Evolutionary conservation across 139 green algal genomes (phyloP).

Genomic region (Dunaliella primolecta): DNA sequence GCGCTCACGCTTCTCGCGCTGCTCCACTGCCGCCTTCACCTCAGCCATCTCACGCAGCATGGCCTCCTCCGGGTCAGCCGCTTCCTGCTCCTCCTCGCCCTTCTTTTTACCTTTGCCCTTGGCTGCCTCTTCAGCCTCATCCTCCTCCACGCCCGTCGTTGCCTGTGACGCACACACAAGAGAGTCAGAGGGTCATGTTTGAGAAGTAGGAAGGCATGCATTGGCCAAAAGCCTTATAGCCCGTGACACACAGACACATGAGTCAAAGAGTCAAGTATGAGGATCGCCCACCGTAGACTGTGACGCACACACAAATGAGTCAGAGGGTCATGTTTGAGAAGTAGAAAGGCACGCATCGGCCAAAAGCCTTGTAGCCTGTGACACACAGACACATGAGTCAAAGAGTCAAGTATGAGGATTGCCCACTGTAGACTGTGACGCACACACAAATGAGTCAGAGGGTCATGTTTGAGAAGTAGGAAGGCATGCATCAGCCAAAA

Average conservation of each 20-base stretch:
- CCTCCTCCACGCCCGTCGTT: not conserved
- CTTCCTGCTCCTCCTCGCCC: constrained; percentile 12
- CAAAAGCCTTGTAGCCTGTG: not conserved
- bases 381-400: no score
- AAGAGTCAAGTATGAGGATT: no score
- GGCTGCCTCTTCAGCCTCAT: not conserved
- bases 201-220: not conserved
- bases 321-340: not conserved
- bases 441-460: no score
- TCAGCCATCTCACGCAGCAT: constrained; percentile 87
- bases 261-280: no score
- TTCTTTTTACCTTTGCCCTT: not conserved
- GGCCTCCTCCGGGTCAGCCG: constrained; percentile 63
- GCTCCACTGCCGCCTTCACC: constrained; percentile 68
- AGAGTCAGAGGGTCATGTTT: constrained; percentile 10
- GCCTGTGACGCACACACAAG: no score
- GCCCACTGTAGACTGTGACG: no score
- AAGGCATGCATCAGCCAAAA: no score
- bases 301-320: no score
- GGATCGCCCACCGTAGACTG: no score
- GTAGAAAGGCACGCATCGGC: no score
- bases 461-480: not conserved
- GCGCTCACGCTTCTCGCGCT: constrained; percentile 70
- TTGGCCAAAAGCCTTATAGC: not conserved
- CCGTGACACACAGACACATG: not conserved